Base-by-base conservation (phyloP, 1,284 basidiomycete species). In the Moniliella sp. region DNA sequence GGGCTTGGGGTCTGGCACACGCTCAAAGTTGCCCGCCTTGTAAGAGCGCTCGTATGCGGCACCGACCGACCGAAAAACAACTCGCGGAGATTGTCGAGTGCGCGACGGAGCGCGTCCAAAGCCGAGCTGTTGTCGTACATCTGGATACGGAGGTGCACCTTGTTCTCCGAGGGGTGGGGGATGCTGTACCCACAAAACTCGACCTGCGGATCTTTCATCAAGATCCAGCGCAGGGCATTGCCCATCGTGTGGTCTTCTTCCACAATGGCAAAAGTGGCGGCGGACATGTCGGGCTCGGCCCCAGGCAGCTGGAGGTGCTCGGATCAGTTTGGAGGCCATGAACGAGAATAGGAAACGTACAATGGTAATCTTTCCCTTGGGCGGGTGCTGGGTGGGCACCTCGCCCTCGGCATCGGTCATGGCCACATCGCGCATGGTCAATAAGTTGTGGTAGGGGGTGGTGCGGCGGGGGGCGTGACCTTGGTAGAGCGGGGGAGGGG, bases 171-270 rank as follows among this genome's bases (percentile, higher is more conserved):
- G 4, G 88, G 86, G 64, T 94, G 86, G 1, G 88, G 88, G 21
- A 74, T 79, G 50, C 80, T 84, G 68, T 97, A 97, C 18, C 88
- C 88, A 61, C 88, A 97, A 62, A 94, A 94, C 64, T 93, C 83
- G 36, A 94, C 88, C 49, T 83, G 82, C n/a, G 88, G 80, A 58
- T 97, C 88, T 66, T 94, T 93, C 88, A 94, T 94, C 40, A 94
- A 63, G 76, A 94, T 94, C 80, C 82, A 97, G 34, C 88, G 67
- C 30, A 97, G 66, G 0, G 82, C 71, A 52, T 97, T 97, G n/a
- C 88, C 88, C 16, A 94, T 72, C 0, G 86, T 94, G 64, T 94
- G 86, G 5, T 82, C 78, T 66, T 94, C 88, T 57, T 91, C 76
- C 57, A 76, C 69, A 29, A 94, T 76, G 57, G 79, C 79, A 64